A percentile compares a stretch with the other conserved stretches of the same genome.
Conservation (phyloP, 108 stramenopile species). For the Skeletonema menzelii region DNA sequence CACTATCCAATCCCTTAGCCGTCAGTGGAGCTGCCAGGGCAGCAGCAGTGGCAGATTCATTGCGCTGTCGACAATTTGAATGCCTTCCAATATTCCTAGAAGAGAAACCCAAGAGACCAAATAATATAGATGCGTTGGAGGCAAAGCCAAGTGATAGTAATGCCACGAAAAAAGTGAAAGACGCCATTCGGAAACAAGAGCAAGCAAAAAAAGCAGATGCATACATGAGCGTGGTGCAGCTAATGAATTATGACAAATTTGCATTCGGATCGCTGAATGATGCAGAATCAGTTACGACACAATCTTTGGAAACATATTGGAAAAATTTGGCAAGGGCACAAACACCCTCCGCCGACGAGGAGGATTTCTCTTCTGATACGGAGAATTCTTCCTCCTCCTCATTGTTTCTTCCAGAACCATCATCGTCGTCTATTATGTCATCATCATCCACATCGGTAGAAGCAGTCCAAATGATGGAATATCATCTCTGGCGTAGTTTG, state of each 20-base stretch:
- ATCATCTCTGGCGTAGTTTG: slow-evolving; percentile 29
- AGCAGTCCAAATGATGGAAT: slow-evolving; percentile 30
- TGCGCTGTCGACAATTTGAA: slow-evolving; percentile 39
- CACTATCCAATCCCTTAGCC: slow-evolving; percentile 1
- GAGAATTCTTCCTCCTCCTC: background rate
- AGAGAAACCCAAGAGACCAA: slow-evolving; percentile 25
- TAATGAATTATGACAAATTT: slow-evolving; percentile 30
- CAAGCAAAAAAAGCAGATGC: slow-evolving; percentile 6
- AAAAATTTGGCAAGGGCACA: slow-evolving; percentile 4
- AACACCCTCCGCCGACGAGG: slow-evolving; percentile 6
- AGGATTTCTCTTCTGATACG: slow-evolving; percentile 10
- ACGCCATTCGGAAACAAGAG: slow-evolving; percentile 1
- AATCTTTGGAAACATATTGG: slow-evolving; percentile 27
- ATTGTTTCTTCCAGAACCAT: slow-evolving; percentile 12
- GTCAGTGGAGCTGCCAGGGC: slow-evolving; percentile 33
- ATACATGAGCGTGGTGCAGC: slow-evolving; percentile 18
- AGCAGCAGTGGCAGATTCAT: slow-evolving; percentile 23
- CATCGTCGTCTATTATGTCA: slow-evolving; percentile 7
- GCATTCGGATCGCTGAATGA: slow-evolving; percentile 10
- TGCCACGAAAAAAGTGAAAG: slow-evolving; percentile 7
- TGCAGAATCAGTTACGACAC: slow-evolving; percentile 13
- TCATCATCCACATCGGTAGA: slow-evolving; percentile 2
- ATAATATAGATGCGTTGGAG: background rate
- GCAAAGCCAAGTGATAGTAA: slow-evolving; percentile 10
- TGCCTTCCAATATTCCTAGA: slow-evolving; percentile 29